Conservation (phyloP, 805 yeast species). For the Candida glaebosa region DNA sequence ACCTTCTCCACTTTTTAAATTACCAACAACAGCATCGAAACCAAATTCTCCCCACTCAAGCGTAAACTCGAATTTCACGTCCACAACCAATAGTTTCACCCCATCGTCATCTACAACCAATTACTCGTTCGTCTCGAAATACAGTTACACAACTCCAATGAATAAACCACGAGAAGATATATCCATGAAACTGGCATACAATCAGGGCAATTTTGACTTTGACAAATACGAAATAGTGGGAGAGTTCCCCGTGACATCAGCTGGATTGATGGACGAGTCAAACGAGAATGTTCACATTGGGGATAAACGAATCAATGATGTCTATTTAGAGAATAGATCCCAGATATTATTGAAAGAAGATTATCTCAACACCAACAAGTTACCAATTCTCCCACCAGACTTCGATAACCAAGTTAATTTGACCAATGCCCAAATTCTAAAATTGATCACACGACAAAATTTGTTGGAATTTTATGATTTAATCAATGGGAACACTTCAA, state of each 20-base stretch:
- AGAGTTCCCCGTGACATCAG: slow-evolving; percentile 28
- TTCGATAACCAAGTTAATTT: slow-evolving; percentile 9
- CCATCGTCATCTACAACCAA: background rate
- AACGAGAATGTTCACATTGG: slow-evolving; percentile 31
- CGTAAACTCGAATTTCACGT: background rate
- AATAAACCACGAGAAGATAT: slow-evolving; percentile 13
- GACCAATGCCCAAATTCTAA: slow-evolving; percentile 10
- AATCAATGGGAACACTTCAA: slow-evolving; percentile 14
- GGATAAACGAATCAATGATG: slow-evolving; percentile 32
- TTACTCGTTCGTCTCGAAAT: slow-evolving; percentile 6
- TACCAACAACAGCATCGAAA: background rate
- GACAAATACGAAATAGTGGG: slow-evolving; percentile 25
- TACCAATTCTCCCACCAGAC: slow-evolving; percentile 13
- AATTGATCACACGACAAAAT: slow-evolving; percentile 17
- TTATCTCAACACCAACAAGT: slow-evolving; percentile 13
- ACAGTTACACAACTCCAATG: slow-evolving; percentile 16
- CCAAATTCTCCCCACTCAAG: background rate
- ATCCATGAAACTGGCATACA: slow-evolving; percentile 4
- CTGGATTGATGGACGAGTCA: slow-evolving; percentile 32
- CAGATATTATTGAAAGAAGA: background rate
- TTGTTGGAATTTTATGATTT: slow-evolving; percentile 25
- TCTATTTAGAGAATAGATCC: slow-evolving; percentile 8
- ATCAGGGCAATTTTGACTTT: slow-evolving; percentile 2
- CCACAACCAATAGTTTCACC: slow-evolving; percentile 6
- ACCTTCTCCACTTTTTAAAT: slow-evolving; percentile 22